phyloP scores from a whole-genome alignment of 2,329 filamentous ascomycete species.

The Daldinia sp. region DNA sequence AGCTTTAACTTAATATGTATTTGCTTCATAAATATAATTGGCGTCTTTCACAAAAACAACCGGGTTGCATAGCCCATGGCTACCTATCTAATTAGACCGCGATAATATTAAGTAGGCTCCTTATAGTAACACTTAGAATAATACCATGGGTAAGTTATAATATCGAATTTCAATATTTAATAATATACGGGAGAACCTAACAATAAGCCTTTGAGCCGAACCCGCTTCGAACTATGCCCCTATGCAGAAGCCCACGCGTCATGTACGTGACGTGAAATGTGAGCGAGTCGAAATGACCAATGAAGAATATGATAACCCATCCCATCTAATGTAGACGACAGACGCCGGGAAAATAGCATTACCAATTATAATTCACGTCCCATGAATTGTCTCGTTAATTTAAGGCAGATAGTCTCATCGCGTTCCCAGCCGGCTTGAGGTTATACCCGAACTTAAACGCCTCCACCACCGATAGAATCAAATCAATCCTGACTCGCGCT shows the following conservation, averaged over 20 bases:
- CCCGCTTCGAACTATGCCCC: background rate
- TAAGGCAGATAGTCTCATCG: slow-evolving; percentile 9
- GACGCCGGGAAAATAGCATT: background rate
- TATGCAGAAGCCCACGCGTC: background rate
- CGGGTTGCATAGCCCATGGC: background rate
- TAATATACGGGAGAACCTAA: background rate
- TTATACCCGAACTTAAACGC: slow-evolving; percentile 20
- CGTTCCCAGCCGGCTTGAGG: slow-evolving; percentile 3
- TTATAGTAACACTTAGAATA: background rate
- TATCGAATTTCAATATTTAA: background rate
- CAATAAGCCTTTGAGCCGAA: background rate
- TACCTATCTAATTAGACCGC: background rate
- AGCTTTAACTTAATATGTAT: too few relatives aligned
- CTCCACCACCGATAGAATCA: slow-evolving; percentile 10
- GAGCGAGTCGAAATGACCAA: background rate
- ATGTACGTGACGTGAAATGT: background rate
- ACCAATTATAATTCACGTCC: slow-evolving; percentile 24
- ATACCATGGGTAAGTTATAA: background rate
- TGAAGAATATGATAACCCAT: background rate
- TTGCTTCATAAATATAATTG: background rate
- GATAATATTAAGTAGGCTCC: background rate
- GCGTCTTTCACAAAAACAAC: background rate
- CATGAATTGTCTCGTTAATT: slow-evolving; percentile 13
- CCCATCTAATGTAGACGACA: background rate
- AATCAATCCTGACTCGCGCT: slow-evolving; percentile 61